These are phyloP conservation scores for Phanerochaete sordida DNA, from an alignment of 768 basidiomycete species.

Conservation along the genomic window DNA sequence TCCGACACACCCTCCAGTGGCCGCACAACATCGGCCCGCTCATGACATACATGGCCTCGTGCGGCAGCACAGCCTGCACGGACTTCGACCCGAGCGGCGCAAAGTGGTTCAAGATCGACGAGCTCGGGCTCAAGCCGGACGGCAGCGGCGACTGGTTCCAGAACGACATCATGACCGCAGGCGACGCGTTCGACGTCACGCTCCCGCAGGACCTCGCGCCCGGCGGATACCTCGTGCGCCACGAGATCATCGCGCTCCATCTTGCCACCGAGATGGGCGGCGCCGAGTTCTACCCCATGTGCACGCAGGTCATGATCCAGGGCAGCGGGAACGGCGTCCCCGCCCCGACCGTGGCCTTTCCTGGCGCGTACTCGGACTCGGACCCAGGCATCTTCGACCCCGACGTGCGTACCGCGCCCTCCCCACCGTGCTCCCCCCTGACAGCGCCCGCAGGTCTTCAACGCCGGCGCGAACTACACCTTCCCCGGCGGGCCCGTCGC, in stretches of 20 bases:
- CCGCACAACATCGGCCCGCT: constrained; percentile 62
- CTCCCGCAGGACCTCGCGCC: constrained; percentile 47
- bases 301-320: constrained; percentile 49
- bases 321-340: constrained; percentile 56
- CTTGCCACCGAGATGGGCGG: constrained; percentile 52
- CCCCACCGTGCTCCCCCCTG: neutral
- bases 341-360: constrained; percentile 51
- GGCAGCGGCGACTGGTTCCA: constrained; percentile 21
- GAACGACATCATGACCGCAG: constrained; percentile 22
- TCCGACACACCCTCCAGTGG: constrained; percentile 28
- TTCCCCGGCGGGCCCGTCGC: constrained; percentile 28
- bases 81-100: constrained; percentile 55
- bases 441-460: constrained; percentile 16
- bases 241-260: constrained; percentile 80
- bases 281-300: constrained; percentile 81
- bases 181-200: constrained; percentile 26
- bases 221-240: constrained; percentile 74
- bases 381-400: constrained; percentile 72
- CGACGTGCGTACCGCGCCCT: constrained; percentile 27
- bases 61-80: constrained; percentile 53
- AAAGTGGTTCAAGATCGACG: constrained; percentile 65
- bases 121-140: constrained; percentile 23
- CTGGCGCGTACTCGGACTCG: constrained; percentile 68
- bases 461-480: constrained; percentile 21
- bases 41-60: constrained; percentile 70